phyloP scores from a whole-genome alignment of 2,329 filamentous ascomycete genomes.

The Dothideomycetidae sp. region DNA sequence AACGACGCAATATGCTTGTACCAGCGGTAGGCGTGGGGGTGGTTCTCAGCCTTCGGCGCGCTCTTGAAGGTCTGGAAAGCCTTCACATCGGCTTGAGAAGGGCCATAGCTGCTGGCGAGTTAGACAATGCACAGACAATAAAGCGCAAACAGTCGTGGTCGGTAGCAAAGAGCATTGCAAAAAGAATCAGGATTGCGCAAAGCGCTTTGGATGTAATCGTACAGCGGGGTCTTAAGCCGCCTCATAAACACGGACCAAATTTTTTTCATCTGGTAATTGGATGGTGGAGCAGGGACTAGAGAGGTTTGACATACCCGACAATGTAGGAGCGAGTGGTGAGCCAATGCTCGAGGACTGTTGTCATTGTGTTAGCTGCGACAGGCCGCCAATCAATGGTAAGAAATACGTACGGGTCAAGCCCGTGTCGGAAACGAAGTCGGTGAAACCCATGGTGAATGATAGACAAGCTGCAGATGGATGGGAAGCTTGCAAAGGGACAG shows the following conservation, averaged over 20 bases:
- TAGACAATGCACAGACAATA: slow-evolving; percentile 10
- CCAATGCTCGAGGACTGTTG: slow-evolving; percentile 55
- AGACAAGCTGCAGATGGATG: slow-evolving; percentile 6
- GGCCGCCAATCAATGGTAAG: no score
- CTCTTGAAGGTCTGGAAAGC: slow-evolving; percentile 78
- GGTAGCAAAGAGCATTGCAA: no score
- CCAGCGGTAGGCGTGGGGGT: slow-evolving; percentile 90
- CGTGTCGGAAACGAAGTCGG: slow-evolving; percentile 51
- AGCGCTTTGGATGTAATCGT: slow-evolving; percentile 66
- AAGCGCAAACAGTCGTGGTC: no score
- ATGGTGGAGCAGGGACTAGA: slow-evolving; percentile 15
- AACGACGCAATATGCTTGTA: slow-evolving; percentile 96
- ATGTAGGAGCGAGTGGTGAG: slow-evolving; percentile 67
- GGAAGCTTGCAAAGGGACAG: slow-evolving; percentile 5
- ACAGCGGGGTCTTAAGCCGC: slow-evolving; percentile 78
- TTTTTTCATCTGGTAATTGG: slow-evolving; percentile 56
- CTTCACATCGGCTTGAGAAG: slow-evolving; percentile 91
- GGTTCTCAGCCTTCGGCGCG: slow-evolving; percentile 68
- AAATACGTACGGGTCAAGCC: slow-evolving; percentile 43
- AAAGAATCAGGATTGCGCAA: slow-evolving; percentile 59
- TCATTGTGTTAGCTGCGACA: no score
- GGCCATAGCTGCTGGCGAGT: slow-evolving; percentile 37
- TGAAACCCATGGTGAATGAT: slow-evolving; percentile 49
- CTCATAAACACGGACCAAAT: slow-evolving; percentile 95
- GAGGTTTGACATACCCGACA: slow-evolving; percentile 51